A percentile compares a stretch with the other conserved stretches of the same genome.
Evolutionary conservation across 768 basidiomycete species (phyloP).

Genomic region (Collybia sp.): DNA sequence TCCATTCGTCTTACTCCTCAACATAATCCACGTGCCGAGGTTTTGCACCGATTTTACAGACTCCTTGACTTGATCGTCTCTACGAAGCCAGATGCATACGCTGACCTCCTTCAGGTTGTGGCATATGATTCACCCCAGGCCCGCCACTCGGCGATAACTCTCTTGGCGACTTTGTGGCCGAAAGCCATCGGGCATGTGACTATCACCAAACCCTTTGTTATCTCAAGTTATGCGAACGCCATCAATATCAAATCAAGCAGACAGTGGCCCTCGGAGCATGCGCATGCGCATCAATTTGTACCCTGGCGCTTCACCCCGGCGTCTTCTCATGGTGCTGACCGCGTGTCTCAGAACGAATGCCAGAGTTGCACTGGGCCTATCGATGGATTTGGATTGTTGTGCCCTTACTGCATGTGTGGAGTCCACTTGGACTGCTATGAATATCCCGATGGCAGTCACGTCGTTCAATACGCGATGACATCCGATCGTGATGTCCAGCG

Average conservation of each 20-base stretch:
- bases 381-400: conserved; percentile 66
- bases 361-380: conserved; percentile 50
- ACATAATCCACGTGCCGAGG: conserved; percentile 25
- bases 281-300: conserved; percentile 58
- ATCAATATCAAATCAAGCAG: conserved; percentile 3
- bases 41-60: conserved; percentile 44
- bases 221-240: conserved; percentile 24
- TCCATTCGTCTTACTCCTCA: conserved; percentile 36
- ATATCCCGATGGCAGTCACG: conserved; percentile 55
- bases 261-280: conserved; percentile 20
- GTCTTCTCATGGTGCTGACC: conserved; percentile 21
- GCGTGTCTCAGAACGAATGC: conserved; percentile 41
- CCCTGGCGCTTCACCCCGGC: conserved; percentile 53
- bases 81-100: conserved; percentile 62
- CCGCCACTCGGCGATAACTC: conserved; percentile 47
- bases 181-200: conserved; percentile 61
- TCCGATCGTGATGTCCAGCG: conserved; percentile 45
- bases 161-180: conserved; percentile 66
- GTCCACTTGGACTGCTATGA: conserved; percentile 83
- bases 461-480: conserved; percentile 46
- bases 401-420: conserved; percentile 62
- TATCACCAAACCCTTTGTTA: conserved; percentile 48
- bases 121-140: conserved; percentile 60
- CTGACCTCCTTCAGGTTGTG: conserved; percentile 67
- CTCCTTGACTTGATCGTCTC: conserved; percentile 49